Evolutionary conservation across 164 flowering plant genomes (phyloP).

Genomic region (Stephania cephalantha): DNA sequence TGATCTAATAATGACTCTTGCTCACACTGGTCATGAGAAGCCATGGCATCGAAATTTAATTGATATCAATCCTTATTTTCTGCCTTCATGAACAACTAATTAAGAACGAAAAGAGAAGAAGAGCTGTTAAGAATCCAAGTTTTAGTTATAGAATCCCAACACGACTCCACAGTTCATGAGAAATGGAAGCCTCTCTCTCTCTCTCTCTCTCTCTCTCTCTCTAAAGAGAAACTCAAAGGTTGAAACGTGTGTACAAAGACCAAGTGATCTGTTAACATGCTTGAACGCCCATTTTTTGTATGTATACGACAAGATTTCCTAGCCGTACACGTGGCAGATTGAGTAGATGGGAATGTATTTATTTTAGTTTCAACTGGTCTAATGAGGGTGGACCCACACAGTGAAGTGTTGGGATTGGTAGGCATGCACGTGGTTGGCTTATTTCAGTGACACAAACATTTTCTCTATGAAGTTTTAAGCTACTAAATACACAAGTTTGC

Average conservation of each 20-base stretch:
- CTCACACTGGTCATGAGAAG: not conserved
- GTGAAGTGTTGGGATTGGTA: not conserved
- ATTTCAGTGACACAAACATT: not conserved
- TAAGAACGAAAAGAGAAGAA: constrained; percentile 8
- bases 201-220: not conserved
- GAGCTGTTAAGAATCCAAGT: constrained; percentile 11
- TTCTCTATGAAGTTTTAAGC: not conserved
- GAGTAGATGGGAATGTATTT: not conserved
- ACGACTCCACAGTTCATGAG: constrained; percentile 11
- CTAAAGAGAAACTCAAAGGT: not conserved
- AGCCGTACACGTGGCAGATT: not conserved
- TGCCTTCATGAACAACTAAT: not conserved
- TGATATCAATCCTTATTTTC: too few relatives aligned
- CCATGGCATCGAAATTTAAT: too few relatives aligned
- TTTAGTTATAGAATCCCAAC: constrained; percentile 8
- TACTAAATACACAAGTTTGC: not conserved
- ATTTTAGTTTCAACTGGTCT: not conserved
- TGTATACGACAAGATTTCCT: not conserved
- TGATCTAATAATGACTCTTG: not conserved
- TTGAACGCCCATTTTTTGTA: not conserved
- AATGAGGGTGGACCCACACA: not conserved
- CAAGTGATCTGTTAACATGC: not conserved
- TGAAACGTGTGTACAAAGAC: not conserved
- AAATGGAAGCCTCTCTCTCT: not conserved
- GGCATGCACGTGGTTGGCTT: not conserved